phyloP scores from a whole-genome alignment of 2,329 filamentous ascomycete genomes.

The Trichoderma asperellum region DNA sequence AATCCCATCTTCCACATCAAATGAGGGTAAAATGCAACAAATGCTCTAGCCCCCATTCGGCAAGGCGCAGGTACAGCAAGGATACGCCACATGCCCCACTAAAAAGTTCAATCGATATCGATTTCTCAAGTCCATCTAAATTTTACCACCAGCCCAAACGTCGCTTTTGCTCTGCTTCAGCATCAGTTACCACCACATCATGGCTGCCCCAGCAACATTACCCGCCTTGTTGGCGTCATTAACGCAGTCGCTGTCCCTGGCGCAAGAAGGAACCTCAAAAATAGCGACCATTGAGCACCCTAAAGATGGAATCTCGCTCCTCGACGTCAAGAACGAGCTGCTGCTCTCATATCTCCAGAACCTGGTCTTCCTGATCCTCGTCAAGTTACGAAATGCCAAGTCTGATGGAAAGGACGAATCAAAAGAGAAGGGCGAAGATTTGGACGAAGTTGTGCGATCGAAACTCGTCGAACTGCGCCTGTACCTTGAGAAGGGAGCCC shows the following conservation, averaged over 20 bases:
- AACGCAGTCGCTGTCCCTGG: slow-evolving; percentile 62
- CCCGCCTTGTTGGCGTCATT: slow-evolving; percentile 58
- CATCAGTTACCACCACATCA: slow-evolving; percentile 35
- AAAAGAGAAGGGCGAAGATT: slow-evolving; percentile 48
- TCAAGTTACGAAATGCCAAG: slow-evolving; percentile 70
- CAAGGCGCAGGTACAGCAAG: slow-evolving; percentile 3
- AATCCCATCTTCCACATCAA: too few relatives aligned
- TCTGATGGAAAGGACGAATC: slow-evolving; percentile 31
- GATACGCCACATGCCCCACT: slow-evolving; percentile 16
- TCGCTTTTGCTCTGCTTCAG: background rate
- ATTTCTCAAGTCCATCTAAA: slow-evolving; percentile 13
- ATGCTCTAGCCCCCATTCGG: background rate
- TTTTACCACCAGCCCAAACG: slow-evolving; percentile 7
- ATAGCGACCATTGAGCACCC: slow-evolving; percentile 69
- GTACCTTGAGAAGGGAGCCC: slow-evolving; percentile 89
- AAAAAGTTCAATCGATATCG: slow-evolving; percentile 25
- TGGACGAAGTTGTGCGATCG: slow-evolving; percentile 70
- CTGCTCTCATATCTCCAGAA: slow-evolving; percentile 95
- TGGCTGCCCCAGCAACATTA: slow-evolving; percentile 56
- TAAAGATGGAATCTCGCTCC: slow-evolving; percentile 85
- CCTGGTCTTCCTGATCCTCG: slow-evolving; percentile 81
- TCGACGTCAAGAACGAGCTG: slow-evolving; percentile 97
- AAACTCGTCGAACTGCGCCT: slow-evolving; percentile 91
- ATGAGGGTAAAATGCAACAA: background rate
- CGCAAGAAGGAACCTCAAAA: slow-evolving; percentile 69